Percentiles rank a stretch among this genome's conserved stretches.
Conservation (phyloP, 2,329 filamentous ascomycete genomes). For the Colletotrichum lini region DNA sequence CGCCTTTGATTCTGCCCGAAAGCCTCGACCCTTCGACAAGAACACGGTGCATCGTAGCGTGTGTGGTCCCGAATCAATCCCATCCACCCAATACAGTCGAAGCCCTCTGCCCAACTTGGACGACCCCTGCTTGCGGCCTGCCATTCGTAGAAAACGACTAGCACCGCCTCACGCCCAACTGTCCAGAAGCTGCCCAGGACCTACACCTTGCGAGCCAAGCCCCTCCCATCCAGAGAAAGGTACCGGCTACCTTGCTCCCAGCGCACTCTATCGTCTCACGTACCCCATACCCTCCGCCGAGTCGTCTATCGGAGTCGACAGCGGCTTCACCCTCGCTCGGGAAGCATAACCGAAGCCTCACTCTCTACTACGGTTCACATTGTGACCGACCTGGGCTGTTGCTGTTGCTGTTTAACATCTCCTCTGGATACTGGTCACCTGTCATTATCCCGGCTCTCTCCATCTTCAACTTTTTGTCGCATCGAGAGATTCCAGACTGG, state of each 20-base stretch:
- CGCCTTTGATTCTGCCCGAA: slow-evolving; percentile 39
- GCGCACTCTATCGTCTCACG: slow-evolving; percentile 12
- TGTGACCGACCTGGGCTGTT: slow-evolving; percentile 13
- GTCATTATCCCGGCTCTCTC: slow-evolving; percentile 15
- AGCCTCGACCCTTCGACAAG: slow-evolving; percentile 37
- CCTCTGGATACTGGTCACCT: slow-evolving; percentile 1
- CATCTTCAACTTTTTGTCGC: slow-evolving; percentile 17
- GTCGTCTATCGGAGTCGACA: slow-evolving; percentile 8
- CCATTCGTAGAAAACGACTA: slow-evolving; percentile 39
- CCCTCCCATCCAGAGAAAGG: background rate
- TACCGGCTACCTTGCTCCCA: slow-evolving; percentile 23
- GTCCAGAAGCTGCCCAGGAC: slow-evolving; percentile 15
- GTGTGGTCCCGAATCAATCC: slow-evolving; percentile 22
- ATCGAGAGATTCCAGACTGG: slow-evolving; percentile 24
- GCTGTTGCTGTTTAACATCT: slow-evolving; percentile 15
- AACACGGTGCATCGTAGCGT: slow-evolving; percentile 28
- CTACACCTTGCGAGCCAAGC: slow-evolving; percentile 3
- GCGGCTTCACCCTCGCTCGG: slow-evolving; percentile 24
- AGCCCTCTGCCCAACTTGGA: slow-evolving; percentile 15
- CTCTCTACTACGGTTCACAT: slow-evolving; percentile 18
- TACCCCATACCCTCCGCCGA: slow-evolving; percentile 26
- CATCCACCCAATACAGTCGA: slow-evolving; percentile 22
- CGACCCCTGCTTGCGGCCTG: slow-evolving; percentile 39
- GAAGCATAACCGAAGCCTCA: slow-evolving; percentile 33
- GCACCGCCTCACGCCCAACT: slow-evolving; percentile 38